Base-by-base conservation (phyloP, 2,329 filamentous ascomycete genomes). In the Nemania diffusa region DNA sequence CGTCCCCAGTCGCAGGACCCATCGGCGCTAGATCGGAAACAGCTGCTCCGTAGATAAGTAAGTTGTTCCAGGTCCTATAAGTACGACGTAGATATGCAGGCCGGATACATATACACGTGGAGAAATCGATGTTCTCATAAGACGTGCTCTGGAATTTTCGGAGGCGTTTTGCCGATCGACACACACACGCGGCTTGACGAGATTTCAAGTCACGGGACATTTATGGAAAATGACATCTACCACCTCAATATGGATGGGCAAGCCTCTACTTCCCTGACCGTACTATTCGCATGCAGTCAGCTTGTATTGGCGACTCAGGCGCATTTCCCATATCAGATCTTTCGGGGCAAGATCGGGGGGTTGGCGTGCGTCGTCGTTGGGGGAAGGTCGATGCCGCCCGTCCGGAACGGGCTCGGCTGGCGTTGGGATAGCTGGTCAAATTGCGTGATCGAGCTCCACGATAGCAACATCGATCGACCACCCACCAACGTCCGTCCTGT, bases 361-460 rank as follows among this genome's bases (percentile, higher is more conserved):
- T 17, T 20, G 24, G 26, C 27, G 13, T 40, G 32, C 52, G 32
- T 40, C 52, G 22, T 40, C 32, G 20, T 56, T 56, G 29, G 29
- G 52, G n/a, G 8, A 40, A 24, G 34, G 29, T 58, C 48, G 22
- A 52, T 34, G 48, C 51, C 51, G 48, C 20, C 56, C 8, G 26
- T 27, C 61, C 34, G 20, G 58, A 42, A 29, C 27, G 32, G 40
- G 34, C 20, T 22, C 34, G 32, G 46, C 57, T 42, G 52, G 50
- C 57, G 57, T 51, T 34, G 57, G 40, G 44, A 63, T 52, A 26
- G 53, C 48, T 65, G 65, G 59, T 57, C 67, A 52, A 52, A 76
- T 76, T 72, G 71, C 74, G 74, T 74, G 73, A 76, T 76, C 67
- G 57, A 72, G 66, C 73, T 73, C 71, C 71, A 72, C 72, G 67